phyloP scores from a whole-genome alignment of 148 eudicot genomes.

The Silene conica region DNA sequence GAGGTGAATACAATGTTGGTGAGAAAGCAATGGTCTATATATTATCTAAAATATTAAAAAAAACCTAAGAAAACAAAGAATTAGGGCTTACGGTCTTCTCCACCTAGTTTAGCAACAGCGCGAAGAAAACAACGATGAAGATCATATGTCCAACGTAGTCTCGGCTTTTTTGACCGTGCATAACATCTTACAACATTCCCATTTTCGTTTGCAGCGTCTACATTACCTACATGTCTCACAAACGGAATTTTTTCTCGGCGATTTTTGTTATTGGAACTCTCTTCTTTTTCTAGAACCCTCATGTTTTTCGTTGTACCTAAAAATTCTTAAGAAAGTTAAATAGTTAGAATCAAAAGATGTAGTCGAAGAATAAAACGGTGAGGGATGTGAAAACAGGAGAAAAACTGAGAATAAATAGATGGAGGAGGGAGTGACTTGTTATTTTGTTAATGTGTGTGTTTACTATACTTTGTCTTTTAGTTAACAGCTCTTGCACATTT shows the following conservation, averaged over 20 bases:
- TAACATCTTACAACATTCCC: conserved; percentile 22
- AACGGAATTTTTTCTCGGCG: neutral
- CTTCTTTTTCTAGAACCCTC: neutral
- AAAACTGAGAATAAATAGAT: conserved; percentile 4
- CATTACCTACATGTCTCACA: conserved; percentile 2
- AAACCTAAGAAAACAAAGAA: neutral
- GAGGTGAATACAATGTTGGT: no score
- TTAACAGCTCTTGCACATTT: conserved; percentile 5
- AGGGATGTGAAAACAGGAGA: neutral
- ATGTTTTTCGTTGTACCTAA: neutral
- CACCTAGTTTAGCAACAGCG: conserved; percentile 30
- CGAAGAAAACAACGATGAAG: conserved; percentile 20
- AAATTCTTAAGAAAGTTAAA: neutral
- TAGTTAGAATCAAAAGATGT: neutral
- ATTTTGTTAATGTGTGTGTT: neutral
- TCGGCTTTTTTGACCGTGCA: conserved; percentile 26
- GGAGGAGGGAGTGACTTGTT: neutral
- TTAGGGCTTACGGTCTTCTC: conserved; percentile 33
- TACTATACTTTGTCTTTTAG: conserved; percentile 8
- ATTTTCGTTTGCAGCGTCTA: neutral
- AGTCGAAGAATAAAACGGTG: neutral
- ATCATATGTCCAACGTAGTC: conserved; percentile 28
- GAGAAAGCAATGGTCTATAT: no score
- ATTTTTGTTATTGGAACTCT: neutral
- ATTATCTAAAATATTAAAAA: no score